phyloP scores from a whole-genome alignment of 495 filamentous ascomycete genomes.

The Darksidea phi region DNA sequence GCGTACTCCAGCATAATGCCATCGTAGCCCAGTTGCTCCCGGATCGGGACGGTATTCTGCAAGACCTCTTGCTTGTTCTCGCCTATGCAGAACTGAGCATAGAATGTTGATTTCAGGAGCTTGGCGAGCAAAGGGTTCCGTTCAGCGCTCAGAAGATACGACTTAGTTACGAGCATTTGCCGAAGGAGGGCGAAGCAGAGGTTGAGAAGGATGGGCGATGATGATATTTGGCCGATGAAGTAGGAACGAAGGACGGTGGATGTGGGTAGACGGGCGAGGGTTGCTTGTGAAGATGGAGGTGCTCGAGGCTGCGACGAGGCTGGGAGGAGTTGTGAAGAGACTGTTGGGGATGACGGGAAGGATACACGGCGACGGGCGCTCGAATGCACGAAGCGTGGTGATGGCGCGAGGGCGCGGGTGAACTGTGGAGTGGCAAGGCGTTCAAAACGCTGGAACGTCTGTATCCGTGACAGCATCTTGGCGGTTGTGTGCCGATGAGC shows the following conservation, averaged over 20 bases:
- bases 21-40: slow-evolving; percentile 64
- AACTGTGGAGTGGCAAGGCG: neutral
- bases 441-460: neutral
- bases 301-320: neutral
- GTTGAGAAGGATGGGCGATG: slow-evolving; percentile 67
- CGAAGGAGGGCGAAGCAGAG: slow-evolving; percentile 69
- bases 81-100: slow-evolving; percentile 81
- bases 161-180: slow-evolving; percentile 66
- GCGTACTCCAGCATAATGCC: slow-evolving; percentile 80
- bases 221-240: slow-evolving; percentile 75
- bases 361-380: slow-evolving; percentile 24
- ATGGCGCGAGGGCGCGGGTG: slow-evolving; percentile 9
- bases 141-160: slow-evolving; percentile 45
- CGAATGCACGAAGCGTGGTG: slow-evolving; percentile 24
- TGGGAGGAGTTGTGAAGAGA: neutral
- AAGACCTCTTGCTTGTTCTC: slow-evolving; percentile 62
- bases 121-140: slow-evolving; percentile 43
- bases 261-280: slow-evolving; percentile 55
- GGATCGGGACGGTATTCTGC: slow-evolving; percentile 50
- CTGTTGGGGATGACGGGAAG: neutral
- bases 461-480: slow-evolving; percentile 11
- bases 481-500: neutral
- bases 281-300: neutral
- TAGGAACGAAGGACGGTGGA: slow-evolving; percentile 74
- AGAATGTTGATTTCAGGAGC: slow-evolving; percentile 74